Evolutionary conservation across 78 protist genomes (phyloP), one percentile per base, ranked within the genome.

Genomic region (Thecamonas trahens): DNA sequence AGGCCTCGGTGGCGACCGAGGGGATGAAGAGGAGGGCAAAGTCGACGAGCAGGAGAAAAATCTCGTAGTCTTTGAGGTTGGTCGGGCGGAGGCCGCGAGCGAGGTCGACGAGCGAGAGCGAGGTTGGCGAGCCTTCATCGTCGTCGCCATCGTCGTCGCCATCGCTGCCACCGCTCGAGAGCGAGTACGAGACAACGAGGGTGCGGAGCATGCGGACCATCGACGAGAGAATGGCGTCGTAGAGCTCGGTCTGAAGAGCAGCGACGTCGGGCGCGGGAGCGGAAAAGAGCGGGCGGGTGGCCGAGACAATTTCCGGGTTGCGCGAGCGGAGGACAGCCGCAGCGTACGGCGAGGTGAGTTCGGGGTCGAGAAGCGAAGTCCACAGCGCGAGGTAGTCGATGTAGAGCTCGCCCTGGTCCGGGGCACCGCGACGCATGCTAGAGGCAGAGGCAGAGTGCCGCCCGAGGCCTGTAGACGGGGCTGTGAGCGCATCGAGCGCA

Each of bases 291-390:
- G n/a, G n/a, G n/a, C n/a, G n/a, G n/a, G n/a, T n/a, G n/a, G n/a
- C n/a, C n/a, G n/a, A n/a, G n/a, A n/a, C n/a, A n/a, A n/a, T n/a
- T n/a, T n/a, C n/a, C n/a, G n/a, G n/a, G n/a, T n/a, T n/a, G n/a
- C n/a, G n/a, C n/a, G n/a, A n/a, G n/a, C n/a, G n/a, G n/a, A n/a
- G n/a, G n/a, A n/a, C n/a, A n/a, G n/a, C n/a, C n/a, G n/a, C n/a
- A n/a, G n/a, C n/a, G n/a, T n/a, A n/a, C n/a, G n/a, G n/a, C n/a
- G n/a, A n/a, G n/a, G n/a, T n/a, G n/a, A n/a, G n/a, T 61, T 61
- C 22, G 22, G 65, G 65, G 22, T 61, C 65, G 55, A 61, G 22
- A 61, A 61, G 35, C 22, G 22, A n/a, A 22, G 24, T n/a, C 65
- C 65, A 61, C 22, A 61, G 35, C 22, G 22, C 65, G 24, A 29